A percentile compares a stretch with the other conserved stretches of the same genome.
phyloP scores from a whole-genome alignment of 345 rosid species.

The Eucalyptus microcorys region DNA sequence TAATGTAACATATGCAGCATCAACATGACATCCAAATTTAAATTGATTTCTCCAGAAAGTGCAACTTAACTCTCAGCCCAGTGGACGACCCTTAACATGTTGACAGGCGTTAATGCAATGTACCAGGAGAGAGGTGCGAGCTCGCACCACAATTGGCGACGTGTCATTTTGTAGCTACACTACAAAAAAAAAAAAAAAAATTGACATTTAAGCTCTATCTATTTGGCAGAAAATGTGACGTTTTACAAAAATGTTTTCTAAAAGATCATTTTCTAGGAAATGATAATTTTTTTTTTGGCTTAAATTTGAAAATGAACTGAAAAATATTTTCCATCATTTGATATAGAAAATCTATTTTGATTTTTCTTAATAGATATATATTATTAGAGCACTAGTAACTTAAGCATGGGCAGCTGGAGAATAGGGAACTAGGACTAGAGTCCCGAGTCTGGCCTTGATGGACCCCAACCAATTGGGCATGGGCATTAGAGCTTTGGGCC shows the following conservation, averaged over 20 bases:
- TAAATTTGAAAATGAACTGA: background rate
- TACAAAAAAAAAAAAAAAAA: background rate
- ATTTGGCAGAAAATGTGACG: fast-evolving
- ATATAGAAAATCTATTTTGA: background rate
- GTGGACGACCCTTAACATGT: background rate
- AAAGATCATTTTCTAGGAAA: background rate
- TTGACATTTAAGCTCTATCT: background rate
- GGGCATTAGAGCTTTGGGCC: too few species aligned
- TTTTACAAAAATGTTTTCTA: too few species aligned
- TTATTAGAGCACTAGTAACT: background rate
- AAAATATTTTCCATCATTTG: too few species aligned
- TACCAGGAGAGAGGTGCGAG: background rate
- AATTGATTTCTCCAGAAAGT: background rate
- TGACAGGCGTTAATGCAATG: background rate
- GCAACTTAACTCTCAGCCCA: background rate
- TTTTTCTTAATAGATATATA: too few species aligned
- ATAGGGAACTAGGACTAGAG: background rate
- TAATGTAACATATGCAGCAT: background rate
- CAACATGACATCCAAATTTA: background rate
- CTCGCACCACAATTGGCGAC: background rate
- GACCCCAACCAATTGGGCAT: background rate
- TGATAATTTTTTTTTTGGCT: background rate
- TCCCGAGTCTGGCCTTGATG: fast-evolving
- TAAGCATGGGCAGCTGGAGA: fast-evolving
- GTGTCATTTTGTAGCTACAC: background rate